Evolutionary conservation across 2,329 filamentous ascomycete genomes (phyloP).

Genomic region (Microdochium trichocladiopsis): DNA sequence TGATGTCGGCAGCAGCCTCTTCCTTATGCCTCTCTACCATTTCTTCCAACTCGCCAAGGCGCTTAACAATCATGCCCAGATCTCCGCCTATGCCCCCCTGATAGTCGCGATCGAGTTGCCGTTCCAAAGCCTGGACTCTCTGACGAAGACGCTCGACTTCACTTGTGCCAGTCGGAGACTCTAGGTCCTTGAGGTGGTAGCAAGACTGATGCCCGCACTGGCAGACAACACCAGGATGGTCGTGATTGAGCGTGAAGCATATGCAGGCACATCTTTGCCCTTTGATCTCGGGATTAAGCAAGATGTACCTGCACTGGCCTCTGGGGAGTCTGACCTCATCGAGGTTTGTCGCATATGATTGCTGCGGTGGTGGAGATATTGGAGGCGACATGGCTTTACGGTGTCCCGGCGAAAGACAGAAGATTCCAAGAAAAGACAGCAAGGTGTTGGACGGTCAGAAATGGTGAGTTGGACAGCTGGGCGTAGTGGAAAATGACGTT

Average conservation of each 20-base stretch:
- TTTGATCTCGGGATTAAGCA: slow-evolving; percentile 48
- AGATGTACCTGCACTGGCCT: slow-evolving; percentile 53
- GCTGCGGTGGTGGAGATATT: not conserved
- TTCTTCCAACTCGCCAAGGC: slow-evolving; percentile 46
- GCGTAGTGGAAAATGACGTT: too few species aligned
- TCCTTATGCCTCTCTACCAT: slow-evolving; percentile 43
- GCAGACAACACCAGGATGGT: slow-evolving; percentile 46
- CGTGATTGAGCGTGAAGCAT: slow-evolving; percentile 45
- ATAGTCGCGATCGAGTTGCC: slow-evolving; percentile 29
- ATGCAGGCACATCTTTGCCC: slow-evolving; percentile 53
- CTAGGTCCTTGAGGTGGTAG: slow-evolving; percentile 45
- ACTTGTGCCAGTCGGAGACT: slow-evolving; percentile 31
- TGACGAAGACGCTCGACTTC: slow-evolving; percentile 42
- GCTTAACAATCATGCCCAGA: slow-evolving; percentile 24
- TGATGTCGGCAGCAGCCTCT: slow-evolving; percentile 44
- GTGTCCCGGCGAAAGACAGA: not conserved
- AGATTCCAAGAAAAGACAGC: too few species aligned
- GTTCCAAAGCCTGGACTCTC: slow-evolving; percentile 35
- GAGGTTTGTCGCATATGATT: not conserved
- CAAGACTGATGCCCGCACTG: slow-evolving; percentile 55
- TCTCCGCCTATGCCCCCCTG: slow-evolving; percentile 26
- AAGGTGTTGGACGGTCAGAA: too few species aligned
- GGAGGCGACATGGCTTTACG: not conserved
- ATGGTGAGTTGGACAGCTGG: too few species aligned
- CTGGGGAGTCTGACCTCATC: slow-evolving; percentile 44